A percentile compares a stretch with the other conserved stretches of the same genome.
phyloP scores from a whole-genome alignment of 331 rosid species.

The Rhamnella rubrinervis region DNA sequence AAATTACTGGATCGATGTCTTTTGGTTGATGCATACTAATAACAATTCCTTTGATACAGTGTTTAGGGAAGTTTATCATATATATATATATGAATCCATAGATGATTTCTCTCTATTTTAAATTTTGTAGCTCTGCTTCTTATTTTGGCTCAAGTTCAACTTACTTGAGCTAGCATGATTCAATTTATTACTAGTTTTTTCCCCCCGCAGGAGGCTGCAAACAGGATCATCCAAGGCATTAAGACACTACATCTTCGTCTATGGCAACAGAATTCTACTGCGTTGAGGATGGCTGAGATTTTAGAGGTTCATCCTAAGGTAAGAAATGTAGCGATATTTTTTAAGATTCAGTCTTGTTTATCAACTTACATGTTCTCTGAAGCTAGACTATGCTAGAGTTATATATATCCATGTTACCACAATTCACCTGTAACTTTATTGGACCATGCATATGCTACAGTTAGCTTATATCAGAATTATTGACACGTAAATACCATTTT shows the following conservation, averaged over 20 bases:
- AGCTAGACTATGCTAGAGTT: too few species aligned
- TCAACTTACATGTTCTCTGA: background rate
- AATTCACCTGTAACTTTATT: too few species aligned
- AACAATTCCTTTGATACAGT: too few species aligned
- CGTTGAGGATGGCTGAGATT: constrained; percentile 58
- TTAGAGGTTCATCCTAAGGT: constrained; percentile 98
- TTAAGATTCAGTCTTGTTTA: background rate
- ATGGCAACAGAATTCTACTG: constrained; percentile 80
- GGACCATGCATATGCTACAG: too few species aligned
- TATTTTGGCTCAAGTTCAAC: background rate
- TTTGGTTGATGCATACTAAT: too few species aligned
- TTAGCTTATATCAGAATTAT: too few species aligned
- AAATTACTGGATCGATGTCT: too few species aligned
- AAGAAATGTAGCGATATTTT: constrained; percentile 5
- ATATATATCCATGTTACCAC: too few species aligned
- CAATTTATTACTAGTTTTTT: constrained; percentile 9
- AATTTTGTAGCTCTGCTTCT: background rate
- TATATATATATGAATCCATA: background rate
- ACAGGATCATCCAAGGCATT: constrained; percentile 86
- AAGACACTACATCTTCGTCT: constrained; percentile 90
- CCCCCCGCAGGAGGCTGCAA: constrained; percentile 72
- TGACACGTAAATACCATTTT: too few species aligned
- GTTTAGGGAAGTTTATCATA: too few species aligned
- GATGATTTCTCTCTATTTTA: background rate
- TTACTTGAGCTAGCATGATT: background rate